phyloP scores from a whole-genome alignment of 2,329 filamentous ascomycete species.

The Tothia fuscella region DNA sequence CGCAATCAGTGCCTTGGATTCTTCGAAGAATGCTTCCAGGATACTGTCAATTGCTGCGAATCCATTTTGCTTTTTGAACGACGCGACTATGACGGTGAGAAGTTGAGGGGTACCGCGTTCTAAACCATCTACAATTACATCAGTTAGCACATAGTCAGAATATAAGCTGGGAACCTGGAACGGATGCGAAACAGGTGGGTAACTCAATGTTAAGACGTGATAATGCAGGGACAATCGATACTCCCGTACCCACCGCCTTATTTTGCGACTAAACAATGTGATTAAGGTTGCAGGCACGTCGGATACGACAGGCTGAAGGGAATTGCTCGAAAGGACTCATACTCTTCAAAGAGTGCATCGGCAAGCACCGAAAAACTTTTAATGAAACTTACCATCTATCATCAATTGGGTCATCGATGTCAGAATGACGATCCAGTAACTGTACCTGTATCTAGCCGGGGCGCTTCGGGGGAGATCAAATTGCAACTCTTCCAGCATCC shows the following conservation, averaged over 20 bases:
- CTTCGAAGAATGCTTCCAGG: slow-evolving; percentile 39
- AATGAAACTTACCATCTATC: slow-evolving; percentile 47
- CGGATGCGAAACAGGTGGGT: too few species aligned
- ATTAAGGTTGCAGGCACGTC: too few species aligned
- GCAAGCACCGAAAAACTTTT: slow-evolving; percentile 13
- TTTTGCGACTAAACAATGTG: too few species aligned
- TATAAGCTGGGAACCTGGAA: too few species aligned
- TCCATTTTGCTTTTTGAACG: slow-evolving; percentile 74
- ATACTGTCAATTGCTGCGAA: slow-evolving; percentile 60
- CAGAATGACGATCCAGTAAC: slow-evolving; percentile 73
- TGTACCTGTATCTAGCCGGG: slow-evolving; percentile 46
- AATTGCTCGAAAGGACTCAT: too few species aligned
- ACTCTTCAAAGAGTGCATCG: too few species aligned
- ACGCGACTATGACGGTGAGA: slow-evolving; percentile 64
- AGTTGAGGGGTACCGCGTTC: slow-evolving; percentile 24
- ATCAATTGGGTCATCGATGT: slow-evolving; percentile 68
- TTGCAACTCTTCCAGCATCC: slow-evolving; percentile 56
- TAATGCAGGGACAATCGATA: too few species aligned
- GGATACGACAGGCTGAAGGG: too few species aligned
- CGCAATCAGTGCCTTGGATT: slow-evolving; percentile 23
- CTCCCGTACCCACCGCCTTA: too few species aligned
- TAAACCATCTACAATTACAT: slow-evolving; percentile 11
- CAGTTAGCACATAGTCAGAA: too few species aligned
- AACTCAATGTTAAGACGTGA: too few species aligned
- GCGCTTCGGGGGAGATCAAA: slow-evolving; percentile 32